Conservation (phyloP, 805 yeast species). For the Metschnikowia vanudenii region DNA sequence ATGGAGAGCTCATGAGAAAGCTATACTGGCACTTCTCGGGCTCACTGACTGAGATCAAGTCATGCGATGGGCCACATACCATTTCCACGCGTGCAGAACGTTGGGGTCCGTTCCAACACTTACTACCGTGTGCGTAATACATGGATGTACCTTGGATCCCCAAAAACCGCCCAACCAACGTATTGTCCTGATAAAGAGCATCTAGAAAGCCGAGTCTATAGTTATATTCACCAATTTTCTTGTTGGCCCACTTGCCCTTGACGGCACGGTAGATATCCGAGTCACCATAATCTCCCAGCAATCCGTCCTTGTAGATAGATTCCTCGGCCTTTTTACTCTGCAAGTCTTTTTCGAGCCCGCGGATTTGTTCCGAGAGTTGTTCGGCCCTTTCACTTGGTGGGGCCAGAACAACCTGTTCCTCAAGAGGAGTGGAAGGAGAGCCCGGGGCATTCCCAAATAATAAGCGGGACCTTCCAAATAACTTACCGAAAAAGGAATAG, state of each 20-base stretch:
- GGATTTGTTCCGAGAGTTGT: slow-evolving; percentile 12
- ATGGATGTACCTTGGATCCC: slow-evolving; percentile 29
- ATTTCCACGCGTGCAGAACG: slow-evolving; percentile 67
- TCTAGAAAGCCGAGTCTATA: slow-evolving; percentile 63
- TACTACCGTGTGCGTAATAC: slow-evolving; percentile 61
- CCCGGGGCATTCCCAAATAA: not conserved
- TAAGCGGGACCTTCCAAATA: not conserved
- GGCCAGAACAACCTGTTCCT: not conserved
- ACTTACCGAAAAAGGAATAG: not conserved
- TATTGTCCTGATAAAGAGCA: slow-evolving; percentile 48
- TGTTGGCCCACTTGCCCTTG: slow-evolving; percentile 45
- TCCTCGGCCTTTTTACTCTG: slow-evolving; percentile 17
- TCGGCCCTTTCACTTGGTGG: not conserved
- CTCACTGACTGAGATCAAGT: slow-evolving; percentile 69
- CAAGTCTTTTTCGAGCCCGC: slow-evolving; percentile 19
- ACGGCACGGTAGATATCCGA: slow-evolving; percentile 63
- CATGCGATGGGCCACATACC: slow-evolving; percentile 61
- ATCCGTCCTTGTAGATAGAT: slow-evolving; percentile 21
- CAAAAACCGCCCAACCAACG: slow-evolving; percentile 23
- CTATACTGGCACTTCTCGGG: slow-evolving; percentile 84
- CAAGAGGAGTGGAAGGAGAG: not conserved
- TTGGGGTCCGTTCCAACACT: slow-evolving; percentile 93
- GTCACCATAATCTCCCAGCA: slow-evolving; percentile 50
- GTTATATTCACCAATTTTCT: slow-evolving; percentile 64
- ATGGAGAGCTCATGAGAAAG: slow-evolving; percentile 48